phyloP scores from a whole-genome alignment of 2,329 filamentous ascomycete genomes.

The Aspergillus glaucus region DNA sequence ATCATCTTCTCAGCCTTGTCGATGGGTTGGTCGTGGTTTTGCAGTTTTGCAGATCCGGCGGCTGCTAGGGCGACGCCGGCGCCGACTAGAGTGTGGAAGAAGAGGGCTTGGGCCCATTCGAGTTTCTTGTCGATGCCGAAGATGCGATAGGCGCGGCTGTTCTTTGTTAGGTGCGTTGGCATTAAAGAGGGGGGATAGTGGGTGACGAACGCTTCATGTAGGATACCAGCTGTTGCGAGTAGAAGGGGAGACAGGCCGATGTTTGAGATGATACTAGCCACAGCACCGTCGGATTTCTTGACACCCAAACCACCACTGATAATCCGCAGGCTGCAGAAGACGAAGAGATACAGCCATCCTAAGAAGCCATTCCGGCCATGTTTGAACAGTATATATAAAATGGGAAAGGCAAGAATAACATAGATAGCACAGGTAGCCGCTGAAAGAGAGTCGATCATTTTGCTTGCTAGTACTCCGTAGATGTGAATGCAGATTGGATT shows the following conservation, averaged over 20 bases:
- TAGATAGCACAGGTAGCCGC: conserved; percentile 26
- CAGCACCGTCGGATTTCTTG: conserved; percentile 7
- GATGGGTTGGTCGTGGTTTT: conserved; percentile 6
- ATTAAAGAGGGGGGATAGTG: too few species aligned
- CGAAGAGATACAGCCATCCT: conserved; percentile 35
- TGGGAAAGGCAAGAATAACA: conserved; percentile 23
- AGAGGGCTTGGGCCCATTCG: conserved; percentile 3
- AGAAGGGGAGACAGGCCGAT: conserved; percentile 36
- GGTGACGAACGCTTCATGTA: conserved; percentile 25
- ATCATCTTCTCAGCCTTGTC: conserved; percentile 5
- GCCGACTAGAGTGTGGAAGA: conserved; percentile 11
- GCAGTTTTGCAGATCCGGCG: conserved; percentile 7
- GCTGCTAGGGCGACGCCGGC: conserved; percentile 12
- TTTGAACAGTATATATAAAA: conserved; percentile 24
- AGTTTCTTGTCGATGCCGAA: background rate
- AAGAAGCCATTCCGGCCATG: conserved; percentile 31
- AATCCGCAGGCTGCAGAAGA: conserved; percentile 35
- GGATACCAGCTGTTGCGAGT: conserved; percentile 22
- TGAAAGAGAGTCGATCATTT: background rate
- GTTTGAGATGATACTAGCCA: conserved; percentile 30
- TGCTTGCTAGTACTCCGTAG: too few species aligned
- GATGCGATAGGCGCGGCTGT: conserved; percentile 20
- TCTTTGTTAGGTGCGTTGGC: too few species aligned
- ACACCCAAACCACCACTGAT: conserved; percentile 20
- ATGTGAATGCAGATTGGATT: background rate